Percentiles rank a stretch among this genome's conserved stretches.
phyloP scores from a whole-genome alignment of 2,329 filamentous ascomycete genomes.

The Aspergillus costaricaensis region DNA sequence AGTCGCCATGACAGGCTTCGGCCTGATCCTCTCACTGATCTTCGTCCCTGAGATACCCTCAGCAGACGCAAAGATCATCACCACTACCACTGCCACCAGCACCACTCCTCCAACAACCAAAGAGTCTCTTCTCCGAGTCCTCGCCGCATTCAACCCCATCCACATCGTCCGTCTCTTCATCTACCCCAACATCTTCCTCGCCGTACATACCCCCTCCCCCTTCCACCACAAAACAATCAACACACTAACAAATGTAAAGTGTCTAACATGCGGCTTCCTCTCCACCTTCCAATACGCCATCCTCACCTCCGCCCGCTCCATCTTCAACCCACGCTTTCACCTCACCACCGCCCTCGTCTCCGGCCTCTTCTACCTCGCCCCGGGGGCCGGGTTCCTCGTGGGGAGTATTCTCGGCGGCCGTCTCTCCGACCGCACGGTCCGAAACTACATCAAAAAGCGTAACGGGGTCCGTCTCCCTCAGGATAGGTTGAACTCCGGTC shows the following conservation, averaged over 20 bases:
- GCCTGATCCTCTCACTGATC: slow-evolving; percentile 61
- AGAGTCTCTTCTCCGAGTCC: slow-evolving; percentile 43
- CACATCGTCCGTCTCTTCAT: slow-evolving; percentile 62
- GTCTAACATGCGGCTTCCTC: slow-evolving; percentile 45
- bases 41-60: slow-evolving; percentile 69
- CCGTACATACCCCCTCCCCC: slow-evolving; percentile 50
- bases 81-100: background rate
- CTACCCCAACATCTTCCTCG: slow-evolving; percentile 68
- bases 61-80: slow-evolving; percentile 42
- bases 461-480: slow-evolving; percentile 65
- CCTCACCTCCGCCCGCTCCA: slow-evolving; percentile 68
- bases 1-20: slow-evolving; percentile 65
- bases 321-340: slow-evolving; percentile 72
- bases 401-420: slow-evolving; percentile 70
- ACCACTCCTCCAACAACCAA: slow-evolving; percentile 14
- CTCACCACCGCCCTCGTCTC: slow-evolving; percentile 66
- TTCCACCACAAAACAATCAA: no score
- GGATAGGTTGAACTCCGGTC: slow-evolving; percentile 63
- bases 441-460: slow-evolving; percentile 61
- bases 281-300: slow-evolving; percentile 74
- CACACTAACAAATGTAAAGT: no score
- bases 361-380: slow-evolving; percentile 74
- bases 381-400: slow-evolving; percentile 67
- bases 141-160: slow-evolving; percentile 61
- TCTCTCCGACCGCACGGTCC: slow-evolving; percentile 68